Conservation (phyloP, 805 yeast genomes). For the Cyberlindnera euphorbiiphila region DNA sequence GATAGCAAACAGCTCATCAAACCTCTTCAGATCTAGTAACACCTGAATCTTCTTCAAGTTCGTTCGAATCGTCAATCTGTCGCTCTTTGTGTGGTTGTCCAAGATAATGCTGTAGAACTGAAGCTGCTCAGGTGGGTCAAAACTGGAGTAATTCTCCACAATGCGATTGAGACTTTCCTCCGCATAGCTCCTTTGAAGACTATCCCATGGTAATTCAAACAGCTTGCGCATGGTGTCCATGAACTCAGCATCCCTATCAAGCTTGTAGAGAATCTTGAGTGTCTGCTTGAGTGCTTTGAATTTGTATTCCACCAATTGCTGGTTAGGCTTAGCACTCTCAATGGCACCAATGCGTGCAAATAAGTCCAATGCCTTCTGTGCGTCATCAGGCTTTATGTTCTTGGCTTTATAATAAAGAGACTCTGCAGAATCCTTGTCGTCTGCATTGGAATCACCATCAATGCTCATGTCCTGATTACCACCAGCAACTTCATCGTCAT, state of each 20-base stretch:
- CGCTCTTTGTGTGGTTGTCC: conserved; percentile 25
- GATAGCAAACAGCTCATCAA: conserved; percentile 33
- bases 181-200: conserved; percentile 27
- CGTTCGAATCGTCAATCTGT: conserved; percentile 46
- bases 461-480: conserved; percentile 27
- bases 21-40: conserved; percentile 28
- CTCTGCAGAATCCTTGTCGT: conserved; percentile 29
- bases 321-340: conserved; percentile 34
- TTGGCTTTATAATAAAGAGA: conserved; percentile 29
- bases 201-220: conserved; percentile 13
- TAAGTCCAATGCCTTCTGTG: conserved; percentile 18
- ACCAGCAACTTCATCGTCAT: conserved; percentile 17
- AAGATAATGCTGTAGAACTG: conserved; percentile 32
- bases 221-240: conserved; percentile 5
- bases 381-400: conserved; percentile 24
- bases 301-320: conserved; percentile 22
- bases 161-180: conserved; percentile 38
- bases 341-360: conserved; percentile 28
- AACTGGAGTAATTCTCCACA: conserved; percentile 30
- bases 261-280: conserved; percentile 23
- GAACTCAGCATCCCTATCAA: conserved; percentile 17
- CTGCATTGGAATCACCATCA: conserved; percentile 11
- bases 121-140: conserved; percentile 19
- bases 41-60: conserved; percentile 41
- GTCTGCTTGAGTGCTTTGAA: conserved; percentile 27